Base-by-base conservation (phyloP, 2,329 filamentous ascomycete genomes). In the Dactylellina drechsleri region DNA sequence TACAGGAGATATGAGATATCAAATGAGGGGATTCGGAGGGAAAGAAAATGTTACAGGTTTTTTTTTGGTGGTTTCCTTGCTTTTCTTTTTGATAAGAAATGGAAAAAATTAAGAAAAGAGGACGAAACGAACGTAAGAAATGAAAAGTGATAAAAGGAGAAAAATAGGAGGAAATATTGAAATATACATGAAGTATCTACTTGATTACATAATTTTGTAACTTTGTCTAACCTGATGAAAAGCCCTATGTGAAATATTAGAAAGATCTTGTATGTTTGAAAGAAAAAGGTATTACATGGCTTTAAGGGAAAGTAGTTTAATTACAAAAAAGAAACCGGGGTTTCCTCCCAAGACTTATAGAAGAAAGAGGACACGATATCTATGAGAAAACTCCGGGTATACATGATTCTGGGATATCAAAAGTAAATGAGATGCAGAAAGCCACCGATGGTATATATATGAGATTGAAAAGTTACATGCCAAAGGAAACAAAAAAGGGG, bases 341-440 rank as follows among this genome's bases (percentile, higher is more conserved):
- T 56, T 52, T 67, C 52, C 41, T 58, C 53, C 54, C 53, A 45
- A 53, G 53, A 40, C 47, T 61, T 52, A 53, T 45, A 71, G 47
- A 45, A 45, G 31, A 45, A 59, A 58, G 31, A 45, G 52, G 50
- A 71, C 23, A 53, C 41, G 65, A 68, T 68, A 60, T 70, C 66
- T 70, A 70, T 68, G 49, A 67, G 31, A 60, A 56, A 70, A 70
- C 66, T 70, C 66, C 66, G 66, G 66, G 66, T 70, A 70, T 70
- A 70, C 66, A 70, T 62, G 66, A 62, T 36, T 60, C 2, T 60
- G 28, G 65, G 49, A 62, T 62, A 62, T 70, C 50, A 47, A 70
- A 23, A 18, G 49, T 49, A 68, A 45, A 43, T 45, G 47, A 47
- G 40, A 43, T 13, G 23, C 20, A 57, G 16, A 49, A 20, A 62